phyloP scores from a whole-genome alignment of 2,329 filamentous ascomycete genomes.

The Cyphellophora europaea region DNA sequence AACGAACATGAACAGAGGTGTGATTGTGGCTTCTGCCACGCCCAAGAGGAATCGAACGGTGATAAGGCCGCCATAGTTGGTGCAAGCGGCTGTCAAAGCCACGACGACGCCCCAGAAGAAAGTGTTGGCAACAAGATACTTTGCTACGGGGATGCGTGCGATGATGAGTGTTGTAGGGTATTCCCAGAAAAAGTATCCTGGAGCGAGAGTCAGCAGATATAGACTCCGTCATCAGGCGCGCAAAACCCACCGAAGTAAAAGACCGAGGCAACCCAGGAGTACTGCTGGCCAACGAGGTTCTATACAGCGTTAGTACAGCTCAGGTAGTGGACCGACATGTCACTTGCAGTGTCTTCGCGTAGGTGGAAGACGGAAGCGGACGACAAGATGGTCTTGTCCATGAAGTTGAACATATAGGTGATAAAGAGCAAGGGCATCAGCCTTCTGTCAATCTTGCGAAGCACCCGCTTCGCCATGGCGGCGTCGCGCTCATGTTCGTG shows the following conservation, averaged over 20 bases:
- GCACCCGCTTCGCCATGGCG: constrained; percentile 2
- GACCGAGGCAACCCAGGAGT: constrained; percentile 23
- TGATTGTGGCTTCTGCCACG: constrained; percentile 39
- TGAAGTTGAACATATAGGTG: constrained; percentile 52
- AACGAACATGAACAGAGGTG: constrained; percentile 42
- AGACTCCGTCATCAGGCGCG: no score
- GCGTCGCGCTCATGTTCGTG: neutral
- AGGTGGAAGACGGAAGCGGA: constrained; percentile 49
- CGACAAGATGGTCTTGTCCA: constrained; percentile 51
- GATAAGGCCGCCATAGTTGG: constrained; percentile 32
- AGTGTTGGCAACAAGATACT: constrained; percentile 4
- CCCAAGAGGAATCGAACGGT: constrained; percentile 38
- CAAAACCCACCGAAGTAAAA: constrained; percentile 30
- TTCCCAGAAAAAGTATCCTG: constrained; percentile 29
- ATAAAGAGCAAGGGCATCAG: constrained; percentile 49
- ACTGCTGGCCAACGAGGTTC: constrained; percentile 15
- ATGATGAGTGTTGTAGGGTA: constrained; percentile 31
- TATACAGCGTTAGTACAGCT: constrained; percentile 16
- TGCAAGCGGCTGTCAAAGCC: constrained; percentile 32
- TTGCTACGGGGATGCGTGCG: constrained; percentile 22
- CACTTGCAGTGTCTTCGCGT: constrained; percentile 40
- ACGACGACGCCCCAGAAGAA: constrained; percentile 33
- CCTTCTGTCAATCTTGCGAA: constrained; percentile 47
- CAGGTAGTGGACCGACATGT: no score
- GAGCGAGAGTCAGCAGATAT: no score